phyloP scores from a whole-genome alignment of 2,329 filamentous ascomycete genomes.

The Dothideomycetes sp. region DNA sequence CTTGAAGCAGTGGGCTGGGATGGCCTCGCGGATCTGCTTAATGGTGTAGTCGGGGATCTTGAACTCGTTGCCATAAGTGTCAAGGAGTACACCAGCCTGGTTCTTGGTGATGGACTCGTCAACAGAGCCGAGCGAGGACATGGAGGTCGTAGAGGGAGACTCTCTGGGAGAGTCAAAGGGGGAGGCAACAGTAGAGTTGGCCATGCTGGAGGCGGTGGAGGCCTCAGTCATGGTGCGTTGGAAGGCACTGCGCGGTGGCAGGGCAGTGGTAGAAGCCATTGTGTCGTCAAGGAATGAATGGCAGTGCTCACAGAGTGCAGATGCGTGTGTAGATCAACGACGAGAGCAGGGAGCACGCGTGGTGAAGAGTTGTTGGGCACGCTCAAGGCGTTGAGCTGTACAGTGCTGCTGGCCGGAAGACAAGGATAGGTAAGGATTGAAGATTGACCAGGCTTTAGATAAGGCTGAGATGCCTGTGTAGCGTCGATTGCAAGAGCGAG shows the following conservation, averaged over 20 bases:
- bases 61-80: constrained; percentile 94
- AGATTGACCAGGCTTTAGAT: background rate
- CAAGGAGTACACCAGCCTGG: constrained; percentile 58
- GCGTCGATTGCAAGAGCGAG: background rate
- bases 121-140: constrained; percentile 76
- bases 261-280: constrained; percentile 35
- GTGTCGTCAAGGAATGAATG: background rate
- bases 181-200: constrained; percentile 43
- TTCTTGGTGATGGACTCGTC: constrained; percentile 41
- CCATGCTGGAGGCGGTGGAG: constrained; percentile 39
- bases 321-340: too few species aligned
- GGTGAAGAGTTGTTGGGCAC: background rate
- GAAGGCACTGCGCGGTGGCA: constrained; percentile 34
- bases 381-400: background rate
- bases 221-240: constrained; percentile 38
- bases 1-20: constrained; percentile 94
- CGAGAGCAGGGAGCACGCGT: too few species aligned
- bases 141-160: constrained; percentile 74
- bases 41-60: constrained; percentile 90
- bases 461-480: background rate
- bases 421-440: background rate
- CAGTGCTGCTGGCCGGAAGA: too few species aligned
- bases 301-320: too few species aligned
- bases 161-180: constrained; percentile 49
- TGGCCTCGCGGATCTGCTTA: constrained; percentile 93